phyloP scores from a whole-genome alignment of 1,284 basidiomycete genomes.

The Gymnopus androsaceus region DNA sequence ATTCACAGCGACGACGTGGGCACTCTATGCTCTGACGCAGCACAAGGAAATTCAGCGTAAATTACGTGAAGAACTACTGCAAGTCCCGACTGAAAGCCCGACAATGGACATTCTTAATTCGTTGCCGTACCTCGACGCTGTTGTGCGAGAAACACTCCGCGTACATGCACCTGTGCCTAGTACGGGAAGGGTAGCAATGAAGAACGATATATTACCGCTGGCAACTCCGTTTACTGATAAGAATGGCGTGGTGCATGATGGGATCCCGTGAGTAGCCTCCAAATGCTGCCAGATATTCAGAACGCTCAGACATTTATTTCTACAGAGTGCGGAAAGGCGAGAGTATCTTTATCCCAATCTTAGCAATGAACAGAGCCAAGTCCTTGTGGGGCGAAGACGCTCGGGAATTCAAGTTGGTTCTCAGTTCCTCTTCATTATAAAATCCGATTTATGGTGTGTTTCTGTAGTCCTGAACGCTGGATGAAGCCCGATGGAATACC shows the following conservation, averaged over 20 bases:
- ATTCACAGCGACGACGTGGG: conserved; percentile 51
- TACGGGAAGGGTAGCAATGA: conserved; percentile 49
- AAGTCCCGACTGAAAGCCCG: conserved; percentile 48
- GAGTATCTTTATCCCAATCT: conserved; percentile 38
- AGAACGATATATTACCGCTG: conserved; percentile 63
- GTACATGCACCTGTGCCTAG: conserved; percentile 61
- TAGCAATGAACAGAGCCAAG: conserved; percentile 39
- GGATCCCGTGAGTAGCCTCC: conserved; percentile 28
- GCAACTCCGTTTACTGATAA: conserved; percentile 43
- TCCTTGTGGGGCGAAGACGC: conserved; percentile 50
- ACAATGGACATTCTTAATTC: conserved; percentile 62
- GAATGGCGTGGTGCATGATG: conserved; percentile 33
- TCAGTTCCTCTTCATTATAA: not conserved
- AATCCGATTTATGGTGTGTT: too few species aligned
- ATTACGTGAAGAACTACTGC: conserved; percentile 67
- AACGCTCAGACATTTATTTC: not conserved
- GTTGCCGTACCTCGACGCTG: conserved; percentile 62
- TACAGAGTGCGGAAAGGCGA: conserved; percentile 41
- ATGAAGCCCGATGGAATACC: conserved; percentile 27
- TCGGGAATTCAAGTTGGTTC: conserved; percentile 33
- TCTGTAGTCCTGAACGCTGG: conserved; percentile 45
- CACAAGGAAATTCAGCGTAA: conserved; percentile 59
- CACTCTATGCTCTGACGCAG: conserved; percentile 62
- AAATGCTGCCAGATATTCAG: too few species aligned
- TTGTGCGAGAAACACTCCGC: conserved; percentile 72